Conservation (phyloP, 140 eudicot genomes). For the Flaveria floridana region DNA sequence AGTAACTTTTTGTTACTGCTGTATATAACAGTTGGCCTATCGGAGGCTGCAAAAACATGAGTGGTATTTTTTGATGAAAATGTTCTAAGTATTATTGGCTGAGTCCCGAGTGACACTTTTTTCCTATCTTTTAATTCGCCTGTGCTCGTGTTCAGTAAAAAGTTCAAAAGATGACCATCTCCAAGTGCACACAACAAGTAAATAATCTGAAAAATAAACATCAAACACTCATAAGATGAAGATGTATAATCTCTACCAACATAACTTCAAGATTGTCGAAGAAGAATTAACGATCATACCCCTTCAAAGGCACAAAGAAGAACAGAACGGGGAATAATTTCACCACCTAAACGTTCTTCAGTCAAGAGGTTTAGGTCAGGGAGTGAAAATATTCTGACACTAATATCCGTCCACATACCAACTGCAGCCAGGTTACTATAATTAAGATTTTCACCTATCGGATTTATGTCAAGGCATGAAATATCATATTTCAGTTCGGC, state of each 20-base stretch:
- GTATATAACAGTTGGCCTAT: constrained; percentile 94
- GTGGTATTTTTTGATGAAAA: constrained; percentile 83
- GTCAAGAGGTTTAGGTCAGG: constrained; percentile 74
- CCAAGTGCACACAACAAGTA: constrained; percentile 96
- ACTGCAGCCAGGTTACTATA: constrained; percentile 84
- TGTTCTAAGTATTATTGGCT: constrained; percentile 78
- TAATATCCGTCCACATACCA: constrained; percentile 98
- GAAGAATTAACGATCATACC: constrained; percentile 42
- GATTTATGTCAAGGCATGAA: constrained; percentile 91
- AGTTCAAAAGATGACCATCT: constrained; percentile 92
- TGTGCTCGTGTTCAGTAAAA: constrained; percentile 59
- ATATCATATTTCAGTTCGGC: constrained; percentile 75
- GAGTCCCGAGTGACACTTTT: constrained; percentile 96
- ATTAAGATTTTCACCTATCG: constrained; percentile 78
- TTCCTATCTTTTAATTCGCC: constrained; percentile 79
- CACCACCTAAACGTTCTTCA: constrained; percentile 89
- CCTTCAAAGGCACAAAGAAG: constrained; percentile 95
- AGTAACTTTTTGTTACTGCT: constrained; percentile 93
- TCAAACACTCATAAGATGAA: background rate
- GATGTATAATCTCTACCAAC: background rate
- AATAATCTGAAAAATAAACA: constrained; percentile 55
- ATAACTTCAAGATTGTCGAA: background rate
- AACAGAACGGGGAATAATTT: constrained; percentile 93
- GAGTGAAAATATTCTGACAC: constrained; percentile 80
- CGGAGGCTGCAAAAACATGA: constrained; percentile 96